Evolutionary conservation across 768 basidiomycete species (phyloP).

Genomic region (Multifurca ochricompacta): DNA sequence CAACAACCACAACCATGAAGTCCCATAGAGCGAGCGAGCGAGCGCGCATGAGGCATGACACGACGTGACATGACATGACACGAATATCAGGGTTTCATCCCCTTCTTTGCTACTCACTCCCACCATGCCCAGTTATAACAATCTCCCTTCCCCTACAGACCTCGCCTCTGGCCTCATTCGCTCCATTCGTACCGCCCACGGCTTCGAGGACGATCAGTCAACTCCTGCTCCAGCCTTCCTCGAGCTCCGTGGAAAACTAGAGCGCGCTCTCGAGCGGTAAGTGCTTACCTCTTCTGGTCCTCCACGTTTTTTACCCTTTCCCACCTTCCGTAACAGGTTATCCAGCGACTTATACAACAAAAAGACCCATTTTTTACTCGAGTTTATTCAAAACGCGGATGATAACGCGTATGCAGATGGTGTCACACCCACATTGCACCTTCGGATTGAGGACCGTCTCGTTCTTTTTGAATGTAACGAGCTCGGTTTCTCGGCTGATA

Average conservation of each 20-base stretch:
- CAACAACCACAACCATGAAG: too few species aligned
- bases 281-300: neutral
- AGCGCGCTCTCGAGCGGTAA: conserved; percentile 19
- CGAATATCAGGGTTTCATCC: too few species aligned
- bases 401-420: conserved; percentile 21
- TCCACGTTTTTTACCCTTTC: too few species aligned
- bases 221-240: neutral
- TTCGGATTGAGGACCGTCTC: conserved; percentile 12
- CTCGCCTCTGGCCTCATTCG: neutral
- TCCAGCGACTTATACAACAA: conserved; percentile 26
- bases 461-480: conserved; percentile 24
- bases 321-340: conserved; percentile 8
- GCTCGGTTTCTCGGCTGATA: conserved; percentile 19
- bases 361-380: conserved; percentile 25
- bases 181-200: conserved; percentile 7
- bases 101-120: too few species aligned
- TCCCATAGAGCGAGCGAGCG: too few species aligned
- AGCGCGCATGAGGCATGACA: too few species aligned
- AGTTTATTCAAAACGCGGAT: conserved; percentile 27
- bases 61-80: too few species aligned
- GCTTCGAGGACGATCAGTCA: conserved; percentile 4
- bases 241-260: conserved; percentile 12
- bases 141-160: neutral
- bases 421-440: conserved; percentile 14
- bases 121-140: neutral